Conservation (phyloP, 148 eudicot species). For the Beta vulgaris region DNA sequence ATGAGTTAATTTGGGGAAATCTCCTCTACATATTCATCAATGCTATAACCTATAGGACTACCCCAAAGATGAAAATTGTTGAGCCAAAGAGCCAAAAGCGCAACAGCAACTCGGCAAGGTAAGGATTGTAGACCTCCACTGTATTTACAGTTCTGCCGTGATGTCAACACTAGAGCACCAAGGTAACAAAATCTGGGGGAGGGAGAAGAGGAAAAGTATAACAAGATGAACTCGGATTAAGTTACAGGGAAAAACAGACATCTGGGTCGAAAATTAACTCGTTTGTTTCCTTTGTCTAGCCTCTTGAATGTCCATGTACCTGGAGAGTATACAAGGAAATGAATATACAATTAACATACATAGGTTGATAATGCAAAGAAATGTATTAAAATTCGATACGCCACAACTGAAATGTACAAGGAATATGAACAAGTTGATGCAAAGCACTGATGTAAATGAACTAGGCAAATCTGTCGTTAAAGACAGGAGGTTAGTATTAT, state of each 20-base stretch:
- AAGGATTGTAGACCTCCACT: conserved; percentile 27
- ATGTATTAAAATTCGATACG: too few relatives aligned
- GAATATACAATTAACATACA: too few relatives aligned
- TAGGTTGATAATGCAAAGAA: too few relatives aligned
- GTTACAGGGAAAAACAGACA: conserved; percentile 41
- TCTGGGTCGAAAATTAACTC: conserved; percentile 25
- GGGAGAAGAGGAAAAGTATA: neutral
- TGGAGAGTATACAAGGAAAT: neutral
- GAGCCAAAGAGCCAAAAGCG: conserved; percentile 9
- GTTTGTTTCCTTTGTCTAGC: conserved; percentile 41
- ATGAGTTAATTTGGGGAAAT: conserved; percentile 1
- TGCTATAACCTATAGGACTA: neutral
- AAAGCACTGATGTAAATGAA: neutral
- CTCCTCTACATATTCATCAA: neutral
- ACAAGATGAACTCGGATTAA: conserved; percentile 31
- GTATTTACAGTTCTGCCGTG: conserved; percentile 35
- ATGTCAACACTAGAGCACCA: conserved; percentile 26
- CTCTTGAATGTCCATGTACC: conserved; percentile 37
- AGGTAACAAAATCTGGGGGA: conserved; percentile 11
- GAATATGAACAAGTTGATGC: neutral
- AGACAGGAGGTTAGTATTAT: neutral
- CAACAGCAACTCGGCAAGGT: conserved; percentile 24
- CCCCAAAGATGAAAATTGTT: conserved; percentile 7
- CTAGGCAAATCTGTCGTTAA: neutral
- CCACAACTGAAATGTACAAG: too few relatives aligned